Evolutionary conservation across 352 stramenopile genomes (phyloP).

Genomic region (Globisporangium emineosum): DNA sequence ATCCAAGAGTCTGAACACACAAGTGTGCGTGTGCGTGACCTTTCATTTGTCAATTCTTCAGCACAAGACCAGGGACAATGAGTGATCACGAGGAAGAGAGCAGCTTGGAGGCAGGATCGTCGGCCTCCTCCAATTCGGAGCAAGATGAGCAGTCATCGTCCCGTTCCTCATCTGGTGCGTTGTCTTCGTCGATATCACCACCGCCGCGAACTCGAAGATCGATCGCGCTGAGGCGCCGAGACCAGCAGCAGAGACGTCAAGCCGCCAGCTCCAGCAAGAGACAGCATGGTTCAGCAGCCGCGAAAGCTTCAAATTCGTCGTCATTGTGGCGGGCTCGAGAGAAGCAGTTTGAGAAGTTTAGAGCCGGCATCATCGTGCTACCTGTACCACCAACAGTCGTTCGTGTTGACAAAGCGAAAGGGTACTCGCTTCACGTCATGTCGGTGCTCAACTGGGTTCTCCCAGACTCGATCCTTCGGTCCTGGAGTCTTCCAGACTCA

Average conservation of each 20-base stretch:
- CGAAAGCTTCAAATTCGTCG: background rate
- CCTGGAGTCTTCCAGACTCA: slow-evolving; percentile 9
- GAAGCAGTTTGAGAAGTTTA: slow-evolving; percentile 79
- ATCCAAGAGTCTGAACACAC: background rate
- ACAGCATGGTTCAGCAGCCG: background rate
- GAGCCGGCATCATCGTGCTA: slow-evolving; percentile 52
- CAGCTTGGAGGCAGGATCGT: slow-evolving; percentile 2
- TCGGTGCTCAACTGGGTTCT: slow-evolving; percentile 68
- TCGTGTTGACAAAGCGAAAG: slow-evolving; percentile 55
- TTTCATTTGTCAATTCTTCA: slow-evolving; percentile 4
- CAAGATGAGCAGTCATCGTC: background rate
- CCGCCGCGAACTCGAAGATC: background rate
- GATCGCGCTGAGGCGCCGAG: background rate
- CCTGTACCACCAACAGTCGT: slow-evolving; percentile 51
- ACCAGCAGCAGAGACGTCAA: slow-evolving; percentile 14
- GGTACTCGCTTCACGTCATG: slow-evolving; percentile 64
- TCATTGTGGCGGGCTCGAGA: slow-evolving; percentile 60
- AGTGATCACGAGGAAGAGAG: background rate
- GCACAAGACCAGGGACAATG: background rate
- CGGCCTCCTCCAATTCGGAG: background rate
- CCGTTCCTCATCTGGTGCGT: no score
- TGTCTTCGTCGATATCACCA: background rate
- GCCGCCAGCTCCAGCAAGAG: background rate
- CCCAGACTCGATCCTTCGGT: slow-evolving; percentile 40
- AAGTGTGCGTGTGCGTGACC: background rate